phyloP scores from a whole-genome alignment of 2,329 filamentous ascomycete species.

The Stromatinia cepivora region DNA sequence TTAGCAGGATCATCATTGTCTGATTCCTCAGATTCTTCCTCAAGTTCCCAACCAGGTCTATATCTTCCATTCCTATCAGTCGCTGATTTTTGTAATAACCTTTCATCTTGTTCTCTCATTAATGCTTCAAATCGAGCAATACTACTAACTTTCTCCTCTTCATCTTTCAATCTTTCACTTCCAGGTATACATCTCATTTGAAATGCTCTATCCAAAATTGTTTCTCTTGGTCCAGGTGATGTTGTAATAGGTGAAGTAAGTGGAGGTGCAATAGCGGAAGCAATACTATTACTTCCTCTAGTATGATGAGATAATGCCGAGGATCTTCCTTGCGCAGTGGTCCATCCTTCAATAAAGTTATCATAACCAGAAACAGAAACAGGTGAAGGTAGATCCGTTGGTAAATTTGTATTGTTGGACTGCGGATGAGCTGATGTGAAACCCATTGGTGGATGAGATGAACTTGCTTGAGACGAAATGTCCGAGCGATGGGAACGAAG shows the following conservation, averaged over 20 bases:
- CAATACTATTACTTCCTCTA: slow-evolving; percentile 55
- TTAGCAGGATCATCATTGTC: slow-evolving; percentile 41
- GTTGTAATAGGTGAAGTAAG: slow-evolving; percentile 40
- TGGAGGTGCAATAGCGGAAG: slow-evolving; percentile 48
- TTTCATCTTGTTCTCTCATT: slow-evolving; percentile 61
- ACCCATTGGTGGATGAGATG: slow-evolving; percentile 48
- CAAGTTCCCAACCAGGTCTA: slow-evolving; percentile 38
- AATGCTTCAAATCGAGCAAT: slow-evolving; percentile 65
- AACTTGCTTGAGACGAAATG: slow-evolving; percentile 49
- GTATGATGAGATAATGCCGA: slow-evolving; percentile 57
- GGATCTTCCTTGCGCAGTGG: slow-evolving; percentile 57
- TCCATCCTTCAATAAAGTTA: slow-evolving; percentile 63
- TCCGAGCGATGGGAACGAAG: slow-evolving; percentile 63
- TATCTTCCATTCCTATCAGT: slow-evolving; percentile 20
- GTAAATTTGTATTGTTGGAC: slow-evolving; percentile 51
- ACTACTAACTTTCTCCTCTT: slow-evolving; percentile 64
- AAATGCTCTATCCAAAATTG: slow-evolving; percentile 67
- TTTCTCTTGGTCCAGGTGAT: slow-evolving; percentile 57
- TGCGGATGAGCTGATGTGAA: slow-evolving; percentile 47
- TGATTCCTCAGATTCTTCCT: slow-evolving; percentile 46
- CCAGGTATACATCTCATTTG: slow-evolving; percentile 63
- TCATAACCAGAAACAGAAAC: slow-evolving; percentile 52
- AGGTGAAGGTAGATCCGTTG: slow-evolving; percentile 58
- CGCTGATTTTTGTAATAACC: slow-evolving; percentile 38
- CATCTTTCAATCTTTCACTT: slow-evolving; percentile 51